Evolutionary conservation across 164 flowering plant species (phyloP).

Genomic region (Annona squamosa): DNA sequence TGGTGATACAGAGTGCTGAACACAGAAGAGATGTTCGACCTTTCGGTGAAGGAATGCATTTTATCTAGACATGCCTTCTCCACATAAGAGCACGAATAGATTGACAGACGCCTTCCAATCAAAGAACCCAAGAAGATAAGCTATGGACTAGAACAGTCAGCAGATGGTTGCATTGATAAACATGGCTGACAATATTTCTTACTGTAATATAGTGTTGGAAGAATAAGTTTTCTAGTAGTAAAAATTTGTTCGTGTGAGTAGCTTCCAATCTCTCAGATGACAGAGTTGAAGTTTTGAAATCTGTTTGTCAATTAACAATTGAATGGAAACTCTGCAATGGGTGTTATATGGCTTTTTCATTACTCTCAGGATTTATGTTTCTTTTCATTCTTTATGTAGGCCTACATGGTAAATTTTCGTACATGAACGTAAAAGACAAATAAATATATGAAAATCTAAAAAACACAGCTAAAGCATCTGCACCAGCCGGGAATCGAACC

Average conservation of each 20-base stretch:
- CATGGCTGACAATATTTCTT: background rate
- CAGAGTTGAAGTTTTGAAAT: background rate
- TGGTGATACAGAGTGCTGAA: background rate
- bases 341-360: too few relatives aligned
- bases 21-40: background rate
- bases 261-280: background rate
- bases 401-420: too few relatives aligned
- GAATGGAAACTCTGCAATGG: too few relatives aligned
- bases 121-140: background rate
- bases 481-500: conserved; percentile 99
- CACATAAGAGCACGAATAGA: background rate
- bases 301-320: too few relatives aligned
- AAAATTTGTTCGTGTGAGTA: background rate
- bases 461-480: conserved; percentile 13
- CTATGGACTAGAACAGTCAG: background rate
- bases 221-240: background rate
- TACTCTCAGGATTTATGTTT: too few relatives aligned
- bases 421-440: too few relatives aligned
- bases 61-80: conserved; percentile 1
- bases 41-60: background rate
- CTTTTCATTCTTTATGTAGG: too few relatives aligned
- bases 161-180: background rate
- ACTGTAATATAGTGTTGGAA: background rate
- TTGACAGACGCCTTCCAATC: background rate
- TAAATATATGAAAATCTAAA: too few relatives aligned